These are phyloP conservation scores for Angomonas ambiguus DNA, from an alignment of 208 protist genomes.

Conservation along the genomic window DNA sequence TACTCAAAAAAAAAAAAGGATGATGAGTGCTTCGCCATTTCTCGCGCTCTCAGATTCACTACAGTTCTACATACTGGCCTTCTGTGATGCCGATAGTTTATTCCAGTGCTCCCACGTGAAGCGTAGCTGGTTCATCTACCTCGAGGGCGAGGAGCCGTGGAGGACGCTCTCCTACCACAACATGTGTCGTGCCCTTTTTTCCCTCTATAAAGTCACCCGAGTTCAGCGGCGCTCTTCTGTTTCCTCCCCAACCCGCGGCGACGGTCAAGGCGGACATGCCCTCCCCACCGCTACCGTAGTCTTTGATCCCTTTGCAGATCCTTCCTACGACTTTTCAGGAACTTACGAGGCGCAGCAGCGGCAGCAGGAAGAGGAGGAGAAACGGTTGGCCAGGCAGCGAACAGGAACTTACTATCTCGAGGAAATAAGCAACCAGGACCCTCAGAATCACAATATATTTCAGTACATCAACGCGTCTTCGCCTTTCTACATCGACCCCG, in stretches of 20 bases:
- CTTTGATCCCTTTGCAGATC: background rate
- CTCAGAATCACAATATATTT: background rate
- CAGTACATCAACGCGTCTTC: background rate
- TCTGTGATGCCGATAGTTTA: constrained; percentile 30
- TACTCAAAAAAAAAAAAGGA: background rate
- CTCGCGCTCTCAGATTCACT: constrained; percentile 5
- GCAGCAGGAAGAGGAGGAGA: background rate
- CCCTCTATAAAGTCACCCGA: constrained; percentile 10
- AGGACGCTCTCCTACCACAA: constrained; percentile 13
- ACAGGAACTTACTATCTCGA: background rate
- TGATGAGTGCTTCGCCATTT: background rate
- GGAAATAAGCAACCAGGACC: background rate
- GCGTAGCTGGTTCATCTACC: constrained; percentile 10
- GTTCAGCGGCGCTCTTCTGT: background rate
- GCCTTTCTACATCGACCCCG: background rate
- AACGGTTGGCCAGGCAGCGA: background rate
- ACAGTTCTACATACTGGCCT: constrained; percentile 24
- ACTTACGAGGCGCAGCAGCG: background rate
- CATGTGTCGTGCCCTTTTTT: constrained; percentile 12
- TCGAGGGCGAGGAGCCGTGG: constrained; percentile 16
- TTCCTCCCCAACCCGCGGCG: too few relatives aligned
- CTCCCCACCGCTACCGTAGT: too few relatives aligned
- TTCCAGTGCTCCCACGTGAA: constrained; percentile 19
- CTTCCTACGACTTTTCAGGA: background rate
- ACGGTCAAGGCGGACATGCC: too few relatives aligned